Evolutionary conservation across 495 filamentous ascomycete species (phyloP).

Genomic region (Penicillium egyptiacum): DNA sequence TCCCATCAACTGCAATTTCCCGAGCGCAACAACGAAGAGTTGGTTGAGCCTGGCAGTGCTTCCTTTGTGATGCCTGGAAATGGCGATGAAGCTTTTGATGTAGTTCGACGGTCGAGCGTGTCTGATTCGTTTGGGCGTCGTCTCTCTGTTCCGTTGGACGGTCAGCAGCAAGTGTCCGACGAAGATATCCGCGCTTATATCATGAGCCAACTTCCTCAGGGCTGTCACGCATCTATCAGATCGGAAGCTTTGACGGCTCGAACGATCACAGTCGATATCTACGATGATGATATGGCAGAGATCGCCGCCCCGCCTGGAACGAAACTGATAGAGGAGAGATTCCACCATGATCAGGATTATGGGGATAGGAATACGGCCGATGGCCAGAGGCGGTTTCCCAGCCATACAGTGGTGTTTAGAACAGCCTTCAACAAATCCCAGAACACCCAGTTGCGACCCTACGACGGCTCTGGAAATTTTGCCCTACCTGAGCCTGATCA

Average conservation of each 20-base stretch:
- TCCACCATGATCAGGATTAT: constrained; percentile 40
- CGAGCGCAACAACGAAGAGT: constrained; percentile 19
- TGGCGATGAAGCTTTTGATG: constrained; percentile 46
- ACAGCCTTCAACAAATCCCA: constrained; percentile 47
- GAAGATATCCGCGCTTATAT: constrained; percentile 49
- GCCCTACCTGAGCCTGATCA: constrained; percentile 7
- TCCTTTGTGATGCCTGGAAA: constrained; percentile 43
- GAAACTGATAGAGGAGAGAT: constrained; percentile 61
- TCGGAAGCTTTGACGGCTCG: constrained; percentile 64
- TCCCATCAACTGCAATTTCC: constrained; percentile 36
- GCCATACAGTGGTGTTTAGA: constrained; percentile 46
- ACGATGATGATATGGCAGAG: constrained; percentile 56
- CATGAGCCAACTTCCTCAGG: constrained; percentile 45
- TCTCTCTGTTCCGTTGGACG: constrained; percentile 33
- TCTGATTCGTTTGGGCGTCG: constrained; percentile 22
- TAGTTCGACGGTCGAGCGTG: constrained; percentile 40
- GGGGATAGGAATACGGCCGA: constrained; percentile 17
- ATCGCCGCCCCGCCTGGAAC: constrained; percentile 65
- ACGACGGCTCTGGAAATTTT: constrained; percentile 6
- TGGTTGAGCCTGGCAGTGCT: constrained; percentile 24
- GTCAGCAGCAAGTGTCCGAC: constrained; percentile 41
- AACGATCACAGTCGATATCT: constrained; percentile 72
- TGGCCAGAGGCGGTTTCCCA: constrained; percentile 27
- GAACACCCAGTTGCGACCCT: constrained; percentile 39
- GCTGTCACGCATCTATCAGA: constrained; percentile 59